Base-by-base conservation (phyloP, 768 basidiomycete species). In the Lactarius akahatsu region DNA sequence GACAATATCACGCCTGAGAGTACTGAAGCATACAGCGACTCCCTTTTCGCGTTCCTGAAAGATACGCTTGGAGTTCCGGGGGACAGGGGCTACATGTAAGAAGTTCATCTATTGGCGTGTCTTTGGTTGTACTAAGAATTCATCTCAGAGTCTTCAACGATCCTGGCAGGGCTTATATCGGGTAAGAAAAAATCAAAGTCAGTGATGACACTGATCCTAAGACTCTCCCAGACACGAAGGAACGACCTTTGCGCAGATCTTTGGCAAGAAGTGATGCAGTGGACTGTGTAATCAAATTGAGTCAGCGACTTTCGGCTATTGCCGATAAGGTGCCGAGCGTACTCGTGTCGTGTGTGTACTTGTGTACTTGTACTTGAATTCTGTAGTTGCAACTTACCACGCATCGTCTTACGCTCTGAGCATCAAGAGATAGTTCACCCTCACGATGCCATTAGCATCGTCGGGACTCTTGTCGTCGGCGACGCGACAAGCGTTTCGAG, bases 1-100 rank as follows among this genome's bases (percentile, higher is more conserved):
- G 84, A 80, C 71, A 86, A 86, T 71, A 76, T 86, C 64, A 81
- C 76, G 54, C 77, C 80, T 0, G 73, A 81, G 43, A 65, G 70
- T 47, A 86, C 86, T 63, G 81, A 82, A 64, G 66, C 65, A 45
- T 89, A 86, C 75, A 85, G 86, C 74, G 81, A 81, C 70, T 77
- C 73, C 2, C 80, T 90, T 63, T 85, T 84, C 60, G 72, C 76
- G 11, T 88, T 81, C 74, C 81, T 90, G 71, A 72, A 83, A 67
- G 73, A 80, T 70, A 84, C 85, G 64, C 76, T 91, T 2, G 82
- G 81, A 7, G 74, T 83, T 20, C 74, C 76, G 0, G 80, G 76
- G 1, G 76, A 85, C 68, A 81, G 87, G 57, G 87, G 86, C 58
- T 89, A 89, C 71, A 84, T 90, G 85, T 85, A 23, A 62, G 78